Percentiles rank a stretch among this genome's conserved stretches.
Conservation (phyloP, 352 stramenopile species). For the Globisporangium emineosum region DNA sequence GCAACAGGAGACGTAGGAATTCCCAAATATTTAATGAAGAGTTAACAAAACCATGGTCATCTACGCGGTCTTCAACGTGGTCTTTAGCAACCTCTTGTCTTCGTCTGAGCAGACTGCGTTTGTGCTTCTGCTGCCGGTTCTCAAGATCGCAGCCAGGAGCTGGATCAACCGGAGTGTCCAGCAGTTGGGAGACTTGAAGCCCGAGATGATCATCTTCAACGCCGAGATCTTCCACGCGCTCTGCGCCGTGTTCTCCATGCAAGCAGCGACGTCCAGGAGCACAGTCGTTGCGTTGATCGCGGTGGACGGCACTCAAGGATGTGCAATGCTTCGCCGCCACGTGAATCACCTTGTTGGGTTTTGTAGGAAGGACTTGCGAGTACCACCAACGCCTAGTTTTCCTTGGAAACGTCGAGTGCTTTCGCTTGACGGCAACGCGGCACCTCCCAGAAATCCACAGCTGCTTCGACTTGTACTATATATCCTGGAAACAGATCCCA, state of each 20-base stretch:
- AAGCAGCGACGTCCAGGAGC: slow-evolving; percentile 22
- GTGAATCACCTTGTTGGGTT: too few relatives aligned
- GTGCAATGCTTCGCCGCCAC: slow-evolving; percentile 26
- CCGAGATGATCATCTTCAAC: slow-evolving; percentile 46
- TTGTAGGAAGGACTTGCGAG: too few relatives aligned
- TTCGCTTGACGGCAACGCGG: too few relatives aligned
- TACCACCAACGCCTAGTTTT: too few relatives aligned
- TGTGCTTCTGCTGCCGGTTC: neutral
- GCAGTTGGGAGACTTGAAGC: slow-evolving; percentile 21
- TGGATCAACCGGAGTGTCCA: neutral
- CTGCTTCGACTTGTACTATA: neutral
- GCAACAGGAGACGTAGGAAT: too few relatives aligned
- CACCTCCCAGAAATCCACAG: neutral
- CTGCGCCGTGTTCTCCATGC: slow-evolving; percentile 36
- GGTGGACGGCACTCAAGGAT: slow-evolving; percentile 32
- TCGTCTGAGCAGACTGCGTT: neutral
- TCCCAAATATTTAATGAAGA: neutral
- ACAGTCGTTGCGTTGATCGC: slow-evolving; percentile 28
- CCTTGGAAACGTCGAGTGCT: too few relatives aligned
- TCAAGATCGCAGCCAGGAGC: slow-evolving; percentile 3
- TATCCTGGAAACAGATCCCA: neutral
- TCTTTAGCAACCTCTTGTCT: slow-evolving; percentile 18
- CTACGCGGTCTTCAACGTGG: slow-evolving; percentile 29
- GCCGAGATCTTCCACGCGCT: slow-evolving; percentile 48
- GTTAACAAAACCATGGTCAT: slow-evolving; percentile 5